Percentiles rank a stretch among this genome's conserved stretches.
phyloP scores from a whole-genome alignment of 306 rosid genomes.

The Macrotyloma uniflorum region DNA sequence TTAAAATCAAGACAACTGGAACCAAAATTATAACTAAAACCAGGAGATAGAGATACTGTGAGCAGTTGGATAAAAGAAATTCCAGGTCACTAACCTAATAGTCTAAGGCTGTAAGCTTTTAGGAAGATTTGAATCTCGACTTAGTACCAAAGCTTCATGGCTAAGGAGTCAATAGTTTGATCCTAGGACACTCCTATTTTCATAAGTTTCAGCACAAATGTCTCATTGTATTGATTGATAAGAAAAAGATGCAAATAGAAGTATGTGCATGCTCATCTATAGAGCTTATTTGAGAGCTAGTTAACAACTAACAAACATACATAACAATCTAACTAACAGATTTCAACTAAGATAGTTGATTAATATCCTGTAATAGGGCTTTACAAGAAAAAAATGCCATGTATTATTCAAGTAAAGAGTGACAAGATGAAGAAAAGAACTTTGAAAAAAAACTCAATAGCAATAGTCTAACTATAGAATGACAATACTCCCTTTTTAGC shows the following conservation, averaged over 20 bases:
- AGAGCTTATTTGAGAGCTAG: neutral
- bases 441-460: slow-evolving; percentile 7
- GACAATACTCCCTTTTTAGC: no score
- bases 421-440: neutral
- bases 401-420: slow-evolving; percentile 5
- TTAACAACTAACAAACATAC: neutral
- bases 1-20: neutral
- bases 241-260: neutral
- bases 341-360: neutral
- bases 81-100: neutral
- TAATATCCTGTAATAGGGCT: neutral
- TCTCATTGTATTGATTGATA: neutral
- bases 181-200: neutral
- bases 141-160: neutral
- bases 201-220: neutral
- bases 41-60: neutral
- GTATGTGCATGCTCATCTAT: neutral
- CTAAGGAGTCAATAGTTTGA: neutral
- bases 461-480: neutral
- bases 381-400: slow-evolving; percentile 4
- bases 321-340: neutral
- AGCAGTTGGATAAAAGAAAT: neutral
- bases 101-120: neutral
- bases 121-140: neutral
- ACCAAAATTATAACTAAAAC: neutral